phyloP scores from a whole-genome alignment of 179 eudicot species.

The Beta lomatogona region DNA sequence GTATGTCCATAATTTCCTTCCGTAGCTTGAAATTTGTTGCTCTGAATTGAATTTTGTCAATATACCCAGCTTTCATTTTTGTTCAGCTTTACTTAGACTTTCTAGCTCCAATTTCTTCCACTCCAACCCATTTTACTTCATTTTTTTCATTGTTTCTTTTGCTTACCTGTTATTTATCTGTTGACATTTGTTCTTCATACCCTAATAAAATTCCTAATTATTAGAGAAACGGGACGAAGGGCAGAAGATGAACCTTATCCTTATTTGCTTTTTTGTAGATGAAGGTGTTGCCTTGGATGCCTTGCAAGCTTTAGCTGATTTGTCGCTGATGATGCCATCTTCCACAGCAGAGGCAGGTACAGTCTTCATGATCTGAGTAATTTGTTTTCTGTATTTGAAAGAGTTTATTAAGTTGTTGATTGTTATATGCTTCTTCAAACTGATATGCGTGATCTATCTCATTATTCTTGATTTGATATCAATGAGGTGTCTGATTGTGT shows the following conservation, averaged over 20 bases:
- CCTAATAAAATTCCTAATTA: not conserved
- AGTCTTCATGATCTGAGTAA: not conserved
- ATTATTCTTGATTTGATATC: not conserved
- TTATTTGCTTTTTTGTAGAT: conserved; percentile 41
- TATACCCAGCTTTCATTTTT: not conserved
- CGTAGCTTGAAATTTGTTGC: not conserved
- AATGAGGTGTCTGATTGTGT: not conserved
- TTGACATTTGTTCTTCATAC: conserved; percentile 1
- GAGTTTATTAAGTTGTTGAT: not conserved
- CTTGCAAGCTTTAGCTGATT: conserved; percentile 87
- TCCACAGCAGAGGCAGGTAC: conserved; percentile 47
- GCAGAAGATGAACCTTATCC: conserved; percentile 1
- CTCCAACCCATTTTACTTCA: no score
- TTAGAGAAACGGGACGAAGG: not conserved
- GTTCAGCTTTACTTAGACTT: not conserved
- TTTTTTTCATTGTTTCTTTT: not conserved
- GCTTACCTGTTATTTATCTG: not conserved
- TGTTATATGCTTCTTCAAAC: not conserved
- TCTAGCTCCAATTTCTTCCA: not conserved
- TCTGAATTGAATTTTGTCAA: not conserved
- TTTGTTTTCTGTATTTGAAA: not conserved
- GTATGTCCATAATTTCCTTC: not conserved
- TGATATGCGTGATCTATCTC: not conserved
- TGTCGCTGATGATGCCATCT: conserved; percentile 67
- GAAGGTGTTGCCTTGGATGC: conserved; percentile 84